Evolutionary conservation across 2,329 filamentous ascomycete genomes (phyloP).

Genomic region (Calonectria pseudoturangicola): DNA sequence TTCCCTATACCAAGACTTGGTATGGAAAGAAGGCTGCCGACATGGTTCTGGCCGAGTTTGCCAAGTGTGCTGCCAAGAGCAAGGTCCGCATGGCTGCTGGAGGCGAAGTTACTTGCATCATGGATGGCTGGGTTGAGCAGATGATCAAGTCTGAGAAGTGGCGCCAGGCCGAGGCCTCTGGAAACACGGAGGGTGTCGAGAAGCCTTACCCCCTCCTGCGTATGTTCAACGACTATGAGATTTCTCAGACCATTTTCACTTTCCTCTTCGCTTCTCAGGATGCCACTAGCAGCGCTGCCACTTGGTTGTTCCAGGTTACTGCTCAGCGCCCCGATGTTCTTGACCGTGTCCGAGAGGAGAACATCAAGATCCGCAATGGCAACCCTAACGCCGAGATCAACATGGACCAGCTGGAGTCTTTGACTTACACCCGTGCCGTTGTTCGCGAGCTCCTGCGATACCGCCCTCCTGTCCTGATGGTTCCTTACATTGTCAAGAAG

Average conservation of each 20-base stretch:
- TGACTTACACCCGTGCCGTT: slow-evolving; percentile 93
- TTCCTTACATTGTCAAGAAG: slow-evolving; percentile 96
- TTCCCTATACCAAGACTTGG: slow-evolving; percentile 97
- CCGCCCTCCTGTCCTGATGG: slow-evolving; percentile 97
- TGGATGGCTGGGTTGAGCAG: slow-evolving; percentile 94
- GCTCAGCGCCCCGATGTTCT: slow-evolving; percentile 95
- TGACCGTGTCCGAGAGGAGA: slow-evolving; percentile 93
- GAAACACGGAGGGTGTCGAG: slow-evolving; percentile 80
- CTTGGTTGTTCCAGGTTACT: slow-evolving; percentile 96
- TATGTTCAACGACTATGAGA: slow-evolving; percentile 92
- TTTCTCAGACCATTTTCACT: slow-evolving; percentile 94
- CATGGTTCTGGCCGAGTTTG: slow-evolving; percentile 92
- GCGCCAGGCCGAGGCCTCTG: slow-evolving; percentile 84
- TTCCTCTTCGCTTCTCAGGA: slow-evolving; percentile 99
- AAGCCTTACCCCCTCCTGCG: slow-evolving; percentile 91
- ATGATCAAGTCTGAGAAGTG: slow-evolving; percentile 92
- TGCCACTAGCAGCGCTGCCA: slow-evolving; percentile 93
- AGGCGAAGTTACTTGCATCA: slow-evolving; percentile 91
- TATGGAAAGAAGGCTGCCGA: slow-evolving; percentile 97
- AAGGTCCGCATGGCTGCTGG: slow-evolving; percentile 94
- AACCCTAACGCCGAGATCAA: slow-evolving; percentile 81
- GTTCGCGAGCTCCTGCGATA: slow-evolving; percentile 94
- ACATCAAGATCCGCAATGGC: slow-evolving; percentile 84
- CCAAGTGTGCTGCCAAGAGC: slow-evolving; percentile 93
- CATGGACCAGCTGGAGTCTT: slow-evolving; percentile 90